Base-by-base conservation (phyloP, 805 yeast genomes). In the Candida koratica region DNA sequence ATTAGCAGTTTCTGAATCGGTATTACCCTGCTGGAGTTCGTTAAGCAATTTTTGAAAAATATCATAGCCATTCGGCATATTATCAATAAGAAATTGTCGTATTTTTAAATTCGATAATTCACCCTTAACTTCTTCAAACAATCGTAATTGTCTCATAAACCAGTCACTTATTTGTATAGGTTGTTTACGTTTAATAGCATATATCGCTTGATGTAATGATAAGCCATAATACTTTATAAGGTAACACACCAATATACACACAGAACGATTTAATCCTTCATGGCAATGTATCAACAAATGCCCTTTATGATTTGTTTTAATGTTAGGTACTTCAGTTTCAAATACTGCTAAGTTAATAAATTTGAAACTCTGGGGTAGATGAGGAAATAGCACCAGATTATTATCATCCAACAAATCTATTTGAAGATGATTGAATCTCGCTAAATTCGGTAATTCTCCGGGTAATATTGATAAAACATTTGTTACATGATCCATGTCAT, bases 351-450 rank as follows among this genome's bases (percentile, higher is more conserved):
- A 10, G 32, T 42, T 42, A 14, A 90, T 82, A 54, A 85, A 87
- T 8, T 59, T 59, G 47, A 81, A 81, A 1, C 83, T 66, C 29
- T 70, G 71, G n/a, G 71, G 70, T 35, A 90, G 70, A 43, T 71
- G 66, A 41, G 75, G 71, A 36, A 89, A 52, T 9, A 93, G 69
- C 47, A 90, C 79, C 16, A 79, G 74, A 1, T 71, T 69, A 28
- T 73, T 78, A 37, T 77, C 79, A 54, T 93, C 98, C 42, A 85
- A 81, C 6, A 90, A 61, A 6, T 77, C 75, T 19, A 90, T 70
- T 43, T 81, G 85, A 27, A 74, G 66, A 43, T 73, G 70, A 6
- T 55, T 62, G 49, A 80, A 83, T 4, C 52, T 59, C 11, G 56
- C 50, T 10, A 66, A 20, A 5, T 63, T 58, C 3, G 89, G 83